phyloP scores from a whole-genome alignment of 192 early-diverging fungal genomes.

The Chytriomyces hyalinus region DNA sequence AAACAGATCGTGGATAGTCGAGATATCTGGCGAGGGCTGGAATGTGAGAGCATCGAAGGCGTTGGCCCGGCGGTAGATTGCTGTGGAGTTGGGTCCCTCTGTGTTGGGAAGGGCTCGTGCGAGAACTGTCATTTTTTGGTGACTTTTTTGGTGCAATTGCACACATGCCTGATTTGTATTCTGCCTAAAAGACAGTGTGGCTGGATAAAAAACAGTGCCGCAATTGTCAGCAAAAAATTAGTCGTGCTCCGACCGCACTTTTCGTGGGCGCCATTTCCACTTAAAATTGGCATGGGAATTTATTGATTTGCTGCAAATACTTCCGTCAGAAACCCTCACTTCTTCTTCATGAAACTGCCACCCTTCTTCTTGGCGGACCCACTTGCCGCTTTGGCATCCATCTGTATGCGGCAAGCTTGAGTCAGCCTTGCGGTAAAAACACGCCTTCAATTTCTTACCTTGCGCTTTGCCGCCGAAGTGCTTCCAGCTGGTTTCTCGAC shows the following conservation, averaged over 20 bases:
- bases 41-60: background rate
- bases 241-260: no score
- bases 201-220: no score
- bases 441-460: slow-evolving; percentile 31
- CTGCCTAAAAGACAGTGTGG: no score
- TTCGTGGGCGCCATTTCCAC: no score
- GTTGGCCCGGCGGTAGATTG: background rate
- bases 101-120: background rate
- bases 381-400: slow-evolving; percentile 8
- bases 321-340: background rate
- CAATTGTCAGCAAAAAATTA: no score
- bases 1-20: slow-evolving; percentile 15
- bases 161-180: no score
- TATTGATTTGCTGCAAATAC: no score
- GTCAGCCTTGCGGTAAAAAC: no score
- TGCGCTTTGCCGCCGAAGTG: slow-evolving; percentile 37
- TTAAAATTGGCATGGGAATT: no score
- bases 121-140: no score
- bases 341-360: slow-evolving; percentile 23
- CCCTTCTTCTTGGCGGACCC: slow-evolving; percentile 20
- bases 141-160: no score
- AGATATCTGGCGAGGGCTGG: background rate
- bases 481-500: slow-evolving; percentile 48
- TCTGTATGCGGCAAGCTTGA: background rate
- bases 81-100: slow-evolving; percentile 6